Percentiles rank a stretch among this genome's conserved stretches.
Evolutionary conservation across 108 stramenopile genomes (phyloP).

Genomic region (Pseudonitzschia delicatissima): DNA sequence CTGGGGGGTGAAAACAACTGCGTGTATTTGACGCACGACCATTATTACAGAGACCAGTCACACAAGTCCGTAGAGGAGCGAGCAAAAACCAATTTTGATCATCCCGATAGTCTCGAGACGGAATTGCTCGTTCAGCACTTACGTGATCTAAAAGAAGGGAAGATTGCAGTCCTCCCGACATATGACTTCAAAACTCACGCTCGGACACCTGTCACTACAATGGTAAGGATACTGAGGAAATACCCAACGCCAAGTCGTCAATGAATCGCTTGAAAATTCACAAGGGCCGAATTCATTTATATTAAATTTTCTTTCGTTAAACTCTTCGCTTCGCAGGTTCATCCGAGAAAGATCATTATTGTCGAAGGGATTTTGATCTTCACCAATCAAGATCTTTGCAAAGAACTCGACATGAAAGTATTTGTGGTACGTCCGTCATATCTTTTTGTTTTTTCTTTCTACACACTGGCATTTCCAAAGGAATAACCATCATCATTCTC

Average conservation of each 20-base stretch:
- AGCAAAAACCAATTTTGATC: constrained; percentile 88
- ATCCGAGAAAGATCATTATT: constrained; percentile 70
- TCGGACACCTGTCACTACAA: constrained; percentile 55
- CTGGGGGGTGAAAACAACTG: constrained; percentile 74
- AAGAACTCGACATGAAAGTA: constrained; percentile 88
- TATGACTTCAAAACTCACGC: constrained; percentile 91
- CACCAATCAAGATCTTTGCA: constrained; percentile 58
- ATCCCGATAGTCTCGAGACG: constrained; percentile 93
- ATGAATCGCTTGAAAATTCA: no score
- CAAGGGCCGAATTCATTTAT: no score
- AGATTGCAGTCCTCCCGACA: constrained; percentile 71
- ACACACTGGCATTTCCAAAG: neutral
- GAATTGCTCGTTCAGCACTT: constrained; percentile 81
- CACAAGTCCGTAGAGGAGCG: constrained; percentile 78
- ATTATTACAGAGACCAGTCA: constrained; percentile 71
- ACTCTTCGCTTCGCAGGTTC: no score
- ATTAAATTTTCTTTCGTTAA: no score
- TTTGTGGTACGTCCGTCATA: constrained; percentile 75
- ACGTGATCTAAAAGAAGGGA: constrained; percentile 59
- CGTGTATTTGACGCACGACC: constrained; percentile 71
- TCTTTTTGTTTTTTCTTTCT: constrained; percentile 1
- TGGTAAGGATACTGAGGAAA: constrained; percentile 12
- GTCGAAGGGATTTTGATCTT: constrained; percentile 95
- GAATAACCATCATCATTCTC: neutral
- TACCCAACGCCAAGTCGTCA: no score